These are phyloP conservation scores for Martiniozyma asiatica DNA, from an alignment of 1,139 yeast genomes.

Conservation along the genomic window DNA sequence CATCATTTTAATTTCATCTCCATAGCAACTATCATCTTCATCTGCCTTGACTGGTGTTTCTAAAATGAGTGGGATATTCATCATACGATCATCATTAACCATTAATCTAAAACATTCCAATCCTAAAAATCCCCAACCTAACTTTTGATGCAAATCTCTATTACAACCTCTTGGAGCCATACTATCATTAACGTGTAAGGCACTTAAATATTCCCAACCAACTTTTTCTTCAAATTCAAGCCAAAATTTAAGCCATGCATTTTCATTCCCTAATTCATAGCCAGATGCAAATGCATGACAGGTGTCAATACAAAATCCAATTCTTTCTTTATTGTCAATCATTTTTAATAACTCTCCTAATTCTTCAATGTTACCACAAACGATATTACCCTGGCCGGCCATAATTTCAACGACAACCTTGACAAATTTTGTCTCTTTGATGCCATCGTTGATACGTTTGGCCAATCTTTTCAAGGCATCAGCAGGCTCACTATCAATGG, in stretches of 20 bases:
- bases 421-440: constrained; percentile 60
- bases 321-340: constrained; percentile 65
- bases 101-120: constrained; percentile 69
- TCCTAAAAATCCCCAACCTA: constrained; percentile 86
- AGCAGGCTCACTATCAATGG: constrained; percentile 51
- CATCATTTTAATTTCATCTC: constrained; percentile 65
- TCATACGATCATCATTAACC: constrained; percentile 55
- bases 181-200: constrained; percentile 86
- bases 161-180: constrained; percentile 88
- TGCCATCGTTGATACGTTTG: constrained; percentile 65
- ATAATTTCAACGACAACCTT: constrained; percentile 88
- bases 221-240: constrained; percentile 54
- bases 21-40: constrained; percentile 45
- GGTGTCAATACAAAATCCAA: constrained; percentile 92
- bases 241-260: constrained; percentile 58
- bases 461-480: constrained; percentile 62
- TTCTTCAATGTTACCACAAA: constrained; percentile 76
- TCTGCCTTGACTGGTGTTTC: constrained; percentile 70
- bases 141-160: constrained; percentile 79
- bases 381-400: constrained; percentile 94
- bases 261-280: constrained; percentile 61
- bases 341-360: constrained; percentile 59
- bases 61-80: constrained; percentile 65
- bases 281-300: constrained; percentile 97
- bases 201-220: constrained; percentile 65